Base-by-base conservation (phyloP, 2,329 filamentous ascomycete genomes). In the Paecilomyces variotii region DNA sequence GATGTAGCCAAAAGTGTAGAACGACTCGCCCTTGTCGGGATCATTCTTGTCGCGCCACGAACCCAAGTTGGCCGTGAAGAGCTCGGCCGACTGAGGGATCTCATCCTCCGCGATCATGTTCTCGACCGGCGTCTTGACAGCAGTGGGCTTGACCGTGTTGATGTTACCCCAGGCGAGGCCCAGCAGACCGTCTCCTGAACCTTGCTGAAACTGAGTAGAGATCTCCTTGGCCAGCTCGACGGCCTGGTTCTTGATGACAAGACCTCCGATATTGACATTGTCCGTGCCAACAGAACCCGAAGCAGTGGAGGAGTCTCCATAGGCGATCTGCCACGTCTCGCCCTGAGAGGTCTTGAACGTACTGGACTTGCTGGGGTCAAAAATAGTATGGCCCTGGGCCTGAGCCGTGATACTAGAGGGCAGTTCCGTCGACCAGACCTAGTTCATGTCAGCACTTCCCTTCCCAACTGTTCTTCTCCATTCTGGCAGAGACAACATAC, bases 1-100 rank as follows among this genome's bases (percentile, higher is more conserved):
- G 66, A 90, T 87, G 70, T 79, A 87, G 24, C 88, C 88, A 63
- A 90, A 90, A 1, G 87, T 90, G 74, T 87, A 90, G 76, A 89
- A 90, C 0, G 72, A 84, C 60, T 79, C 72, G 49, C 79, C 78
- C 34, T 75, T 68, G 57, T 79, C 72, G 3, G 66, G 67, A 55
- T 77, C 74, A 59, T 76, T 65, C 39, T 69, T 66, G 65, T 86
- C 82, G 53, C 80, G 76, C 72, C 79, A 76, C 64, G 80, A 79
- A 62, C 84, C 84, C 53, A 89, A 78, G 58, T 84, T 84, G 24
- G 80, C 83, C 0, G 86, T 88, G 73, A 89, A 89, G 5, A 89
- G 77, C 66, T 84, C 78, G 1, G 79, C 68, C 0, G 75, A 74
- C 53, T 78, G 72, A 2, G 81, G 78, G 58, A 86, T 84, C 59